Base-by-base conservation (phyloP, 352 stramenopile genomes). In the Phytophthora litchii region DNA sequence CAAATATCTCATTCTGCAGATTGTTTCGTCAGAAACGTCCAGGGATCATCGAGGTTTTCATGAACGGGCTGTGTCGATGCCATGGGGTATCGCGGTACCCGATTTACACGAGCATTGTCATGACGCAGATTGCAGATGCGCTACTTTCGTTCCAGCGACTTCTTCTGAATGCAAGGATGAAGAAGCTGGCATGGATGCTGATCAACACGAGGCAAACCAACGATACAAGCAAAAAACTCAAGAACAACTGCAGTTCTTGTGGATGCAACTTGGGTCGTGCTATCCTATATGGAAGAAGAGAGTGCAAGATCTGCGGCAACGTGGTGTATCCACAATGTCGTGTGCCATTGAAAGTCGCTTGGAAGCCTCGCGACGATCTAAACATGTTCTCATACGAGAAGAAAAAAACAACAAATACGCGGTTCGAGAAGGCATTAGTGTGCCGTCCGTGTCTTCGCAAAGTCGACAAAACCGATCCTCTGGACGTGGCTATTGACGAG, bases 181-280 rank as follows among this genome's bases (percentile, higher is more conserved):
- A 89, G 54, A 91, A 91, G 51, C 66, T 91, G 25, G 63, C 67
- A 45, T 90, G 80, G 81, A 69, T 77, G 60, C 6, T 77, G 20
- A 69, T 51, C 19, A 63, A 49, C 36, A 64, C 40, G 19, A 36
- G 16, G 9, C 43, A 56, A 34, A 32, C 12, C 5, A 46, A 27
- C 12, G 35, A 47, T 17, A 16, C 34, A 6, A 51, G 16, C 13
- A 63, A 63, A 42, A 71, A 53, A 13, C 12, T 14, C 34, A 65
- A 61, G 25, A 56, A 38, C 38, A 21, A 57, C 13, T 69, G 54
- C 34, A 69, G 40, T 9, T 67, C 67, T 20, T 75, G 67, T 21
- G 46, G 23, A 11, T 60, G 62, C 17, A 50, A 37, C 42, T 38
- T 69, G 8, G 40, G 62, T 2, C 44, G 49, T 8, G n/a, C 35